Conservation (phyloP, 1,284 basidiomycete genomes). For the Microbotryum violaceum region DNA sequence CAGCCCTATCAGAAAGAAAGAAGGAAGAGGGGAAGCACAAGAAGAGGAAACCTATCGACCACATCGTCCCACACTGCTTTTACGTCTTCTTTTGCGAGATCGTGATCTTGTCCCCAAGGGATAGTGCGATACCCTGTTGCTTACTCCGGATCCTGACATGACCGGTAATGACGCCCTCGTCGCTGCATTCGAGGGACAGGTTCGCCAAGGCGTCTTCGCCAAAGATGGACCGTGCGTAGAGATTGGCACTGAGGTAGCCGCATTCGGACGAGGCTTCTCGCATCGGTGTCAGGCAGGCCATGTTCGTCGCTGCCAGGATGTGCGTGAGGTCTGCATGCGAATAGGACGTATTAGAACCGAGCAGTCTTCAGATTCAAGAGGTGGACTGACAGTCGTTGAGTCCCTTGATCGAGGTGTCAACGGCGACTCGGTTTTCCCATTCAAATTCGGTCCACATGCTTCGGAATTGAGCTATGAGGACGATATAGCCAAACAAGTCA, state of each 20-base stretch:
- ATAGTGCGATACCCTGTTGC: constrained; percentile 90
- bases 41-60: background rate
- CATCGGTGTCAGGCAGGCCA: constrained; percentile 85
- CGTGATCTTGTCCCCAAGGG: constrained; percentile 76
- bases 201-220: constrained; percentile 97
- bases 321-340: constrained; percentile 56
- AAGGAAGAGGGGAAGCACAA: no score
- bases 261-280: constrained; percentile 64
- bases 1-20: no score
- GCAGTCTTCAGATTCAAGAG: background rate
- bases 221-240: constrained; percentile 85
- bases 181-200: constrained; percentile 82
- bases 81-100: constrained; percentile 19
- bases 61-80: background rate
- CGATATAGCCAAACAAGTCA: constrained; percentile 1
- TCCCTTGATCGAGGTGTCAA: constrained; percentile 60
- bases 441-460: constrained; percentile 98
- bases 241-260: constrained; percentile 86
- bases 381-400: constrained; percentile 28
- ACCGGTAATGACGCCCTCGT: constrained; percentile 71
- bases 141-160: constrained; percentile 90
- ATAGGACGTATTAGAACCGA: background rate
- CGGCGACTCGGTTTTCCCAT: constrained; percentile 96
- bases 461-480: constrained; percentile 57
- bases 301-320: constrained; percentile 88